Percentiles rank a stretch among this genome's conserved stretches.
These are phyloP conservation scores for Kuraishia piskuri DNA, from an alignment of 805 yeast genomes.

Conservation along the genomic window DNA sequence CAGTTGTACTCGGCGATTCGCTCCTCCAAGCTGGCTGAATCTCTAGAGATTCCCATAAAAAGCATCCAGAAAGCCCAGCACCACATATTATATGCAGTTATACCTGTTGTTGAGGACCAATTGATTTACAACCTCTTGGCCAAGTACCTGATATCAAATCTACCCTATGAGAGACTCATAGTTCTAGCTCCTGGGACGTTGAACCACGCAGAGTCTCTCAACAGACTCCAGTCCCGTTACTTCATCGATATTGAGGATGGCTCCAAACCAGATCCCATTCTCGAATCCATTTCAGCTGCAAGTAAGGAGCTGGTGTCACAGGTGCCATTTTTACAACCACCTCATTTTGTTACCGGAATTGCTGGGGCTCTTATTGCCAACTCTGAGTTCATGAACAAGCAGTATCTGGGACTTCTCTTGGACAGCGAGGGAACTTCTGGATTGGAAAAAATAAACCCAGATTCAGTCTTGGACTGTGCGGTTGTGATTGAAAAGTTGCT, in stretches of 20 bases:
- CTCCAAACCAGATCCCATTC: not conserved
- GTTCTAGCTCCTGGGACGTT: not conserved
- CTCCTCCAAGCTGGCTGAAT: slow-evolving; percentile 16
- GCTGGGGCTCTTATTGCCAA: slow-evolving; percentile 30
- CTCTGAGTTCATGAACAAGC: slow-evolving; percentile 8
- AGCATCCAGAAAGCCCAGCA: not conserved
- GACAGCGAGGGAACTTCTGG: slow-evolving; percentile 45
- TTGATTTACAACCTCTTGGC: slow-evolving; percentile 17
- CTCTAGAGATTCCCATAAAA: slow-evolving; percentile 9
- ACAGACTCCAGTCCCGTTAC: not conserved
- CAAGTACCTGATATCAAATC: slow-evolving; percentile 6
- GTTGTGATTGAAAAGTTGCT: not conserved
- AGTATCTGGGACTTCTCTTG: slow-evolving; percentile 14
- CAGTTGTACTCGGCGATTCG: slow-evolving; percentile 29
- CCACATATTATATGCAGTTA: slow-evolving; percentile 8
- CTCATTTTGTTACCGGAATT: slow-evolving; percentile 38
- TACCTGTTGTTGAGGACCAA: slow-evolving; percentile 16
- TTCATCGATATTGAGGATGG: not conserved
- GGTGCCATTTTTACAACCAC: slow-evolving; percentile 35
- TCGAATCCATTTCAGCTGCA: not conserved
- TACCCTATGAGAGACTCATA: slow-evolving; percentile 7
- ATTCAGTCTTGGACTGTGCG: slow-evolving; percentile 8
- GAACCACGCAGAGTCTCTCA: not conserved
- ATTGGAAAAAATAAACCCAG: slow-evolving; percentile 31
- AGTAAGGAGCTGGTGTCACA: slow-evolving; percentile 5